These are phyloP conservation scores for Colletotrichum camelliae DNA, from an alignment of 2,329 filamentous ascomycete genomes.

Conservation along the genomic window DNA sequence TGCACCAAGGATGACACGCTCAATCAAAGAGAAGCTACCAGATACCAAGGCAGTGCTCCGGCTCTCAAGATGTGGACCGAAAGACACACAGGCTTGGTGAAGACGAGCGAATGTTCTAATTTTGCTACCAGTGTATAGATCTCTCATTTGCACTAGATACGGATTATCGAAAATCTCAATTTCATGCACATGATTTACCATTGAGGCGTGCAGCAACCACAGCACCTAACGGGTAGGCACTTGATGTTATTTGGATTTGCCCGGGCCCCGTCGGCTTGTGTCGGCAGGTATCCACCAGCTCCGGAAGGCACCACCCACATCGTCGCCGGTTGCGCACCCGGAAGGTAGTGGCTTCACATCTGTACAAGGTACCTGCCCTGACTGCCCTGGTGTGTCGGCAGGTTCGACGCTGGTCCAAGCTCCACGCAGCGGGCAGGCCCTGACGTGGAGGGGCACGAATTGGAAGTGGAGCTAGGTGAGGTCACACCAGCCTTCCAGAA, in stretches of 20 bases:
- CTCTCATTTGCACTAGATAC: background rate
- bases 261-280: background rate
- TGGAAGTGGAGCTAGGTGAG: background rate
- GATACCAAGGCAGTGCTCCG: background rate
- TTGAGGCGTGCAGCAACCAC: background rate
- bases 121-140: background rate
- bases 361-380: background rate
- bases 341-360: background rate
- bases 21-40: slow-evolving; percentile 71
- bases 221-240: no score
- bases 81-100: background rate
- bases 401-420: background rate
- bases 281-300: background rate
- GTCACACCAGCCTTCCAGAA: background rate
- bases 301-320: background rate
- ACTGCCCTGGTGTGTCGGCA: background rate
- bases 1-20: slow-evolving; percentile 95
- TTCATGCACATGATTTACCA: background rate
- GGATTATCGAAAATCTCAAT: accelerated
- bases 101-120: background rate
- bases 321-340: background rate
- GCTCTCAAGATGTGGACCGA: background rate
- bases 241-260: no score
- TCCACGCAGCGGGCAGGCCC: background rate
- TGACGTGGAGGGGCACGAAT: background rate